Base-by-base conservation (phyloP, 192 early-diverging fungal genomes). In the Lunasporangiospora selenospora region DNA sequence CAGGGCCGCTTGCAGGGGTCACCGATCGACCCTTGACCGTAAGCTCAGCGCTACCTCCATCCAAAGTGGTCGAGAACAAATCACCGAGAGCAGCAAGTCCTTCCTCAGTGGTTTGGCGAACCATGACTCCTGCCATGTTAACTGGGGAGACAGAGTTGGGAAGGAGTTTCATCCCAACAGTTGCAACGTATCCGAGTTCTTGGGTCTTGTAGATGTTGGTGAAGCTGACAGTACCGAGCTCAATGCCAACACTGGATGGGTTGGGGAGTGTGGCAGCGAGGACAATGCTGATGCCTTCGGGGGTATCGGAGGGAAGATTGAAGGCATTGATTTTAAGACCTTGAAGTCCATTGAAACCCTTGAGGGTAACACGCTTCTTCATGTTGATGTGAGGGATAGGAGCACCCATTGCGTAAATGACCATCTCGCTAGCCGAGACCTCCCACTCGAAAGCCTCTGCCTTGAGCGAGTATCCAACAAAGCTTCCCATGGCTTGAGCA, bases 181-280 rank as follows among this genome's bases (percentile, higher is more conserved):
- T n/a, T n/a, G n/a, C n/a, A n/a, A n/a, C n/a, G n/a, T n/a, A n/a
- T n/a, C 81, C 81, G 7, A 78, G 41, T 29, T 40, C 52, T 11
- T 23, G 29, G 10, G 55, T 51, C 16, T 66, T 21, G 27, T 42
- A 64, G 5, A 58, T 27, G 4, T 67, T 65, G 41, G 57, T 39
- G 37, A 81, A 76, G 19, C 29, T 38, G 9, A 81, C 32, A 67
- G 76, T 63, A 19, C 81, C 81, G 16, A 82, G 58, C 41, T 82
- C 43, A 7, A 83, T 58, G 13, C 62, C 54, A 52, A 83, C 43
- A 40, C 62, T 58, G 24, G 76, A 78, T 32, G 80, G 73, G 51
- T 71, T 80, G n/a, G 30, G 26, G 15, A 83, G 29, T 24, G 0
- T 27, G 29, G 38, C 19, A 9, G 33, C 27, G 7, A 53, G 0